A percentile compares a stretch with the other conserved stretches of the same genome.
Evolutionary conservation across 495 filamentous ascomycete species (phyloP).

Genomic region (Neurospora pannonica): DNA sequence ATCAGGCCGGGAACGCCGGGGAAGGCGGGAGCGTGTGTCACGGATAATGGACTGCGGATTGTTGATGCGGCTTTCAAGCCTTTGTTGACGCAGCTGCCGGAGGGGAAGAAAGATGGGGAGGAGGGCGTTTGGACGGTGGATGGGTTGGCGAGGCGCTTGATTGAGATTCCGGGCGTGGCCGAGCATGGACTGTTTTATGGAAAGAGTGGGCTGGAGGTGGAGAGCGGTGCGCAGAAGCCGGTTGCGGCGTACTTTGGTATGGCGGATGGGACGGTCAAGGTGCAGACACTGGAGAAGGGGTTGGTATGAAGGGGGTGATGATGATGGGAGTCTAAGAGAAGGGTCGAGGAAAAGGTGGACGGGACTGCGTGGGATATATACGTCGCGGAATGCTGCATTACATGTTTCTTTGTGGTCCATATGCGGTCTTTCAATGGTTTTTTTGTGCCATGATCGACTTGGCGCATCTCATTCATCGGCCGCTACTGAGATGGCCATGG

Average conservation of each 20-base stretch:
- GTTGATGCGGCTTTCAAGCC: constrained; percentile 81
- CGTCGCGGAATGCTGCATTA: too few species aligned
- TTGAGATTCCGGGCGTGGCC: constrained; percentile 74
- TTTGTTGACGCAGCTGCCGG: constrained; percentile 45
- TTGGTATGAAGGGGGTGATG: background rate
- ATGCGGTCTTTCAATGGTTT: too few species aligned
- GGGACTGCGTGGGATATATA: too few species aligned
- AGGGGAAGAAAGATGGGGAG: constrained; percentile 27
- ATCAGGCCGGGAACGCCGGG: constrained; percentile 57
- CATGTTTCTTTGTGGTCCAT: too few species aligned
- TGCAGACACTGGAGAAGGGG: constrained; percentile 26
- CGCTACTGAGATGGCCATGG: too few species aligned
- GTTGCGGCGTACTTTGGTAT: constrained; percentile 92
- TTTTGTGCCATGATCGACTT: too few species aligned
- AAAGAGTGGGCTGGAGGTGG: constrained; percentile 58
- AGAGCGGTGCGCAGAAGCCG: constrained; percentile 72
- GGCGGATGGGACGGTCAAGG: constrained; percentile 44
- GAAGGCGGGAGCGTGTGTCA: constrained; percentile 77
- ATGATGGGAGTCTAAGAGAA: too few species aligned
- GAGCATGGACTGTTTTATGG: constrained; percentile 90
- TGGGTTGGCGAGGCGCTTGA: constrained; percentile 59
- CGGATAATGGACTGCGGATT: constrained; percentile 90
- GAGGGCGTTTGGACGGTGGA: constrained; percentile 70
- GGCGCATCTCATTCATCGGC: too few species aligned
- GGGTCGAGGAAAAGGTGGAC: too few species aligned